These are phyloP conservation scores for Cladosporium phlei DNA, from an alignment of 2,329 filamentous ascomycete genomes.

Conservation along the genomic window DNA sequence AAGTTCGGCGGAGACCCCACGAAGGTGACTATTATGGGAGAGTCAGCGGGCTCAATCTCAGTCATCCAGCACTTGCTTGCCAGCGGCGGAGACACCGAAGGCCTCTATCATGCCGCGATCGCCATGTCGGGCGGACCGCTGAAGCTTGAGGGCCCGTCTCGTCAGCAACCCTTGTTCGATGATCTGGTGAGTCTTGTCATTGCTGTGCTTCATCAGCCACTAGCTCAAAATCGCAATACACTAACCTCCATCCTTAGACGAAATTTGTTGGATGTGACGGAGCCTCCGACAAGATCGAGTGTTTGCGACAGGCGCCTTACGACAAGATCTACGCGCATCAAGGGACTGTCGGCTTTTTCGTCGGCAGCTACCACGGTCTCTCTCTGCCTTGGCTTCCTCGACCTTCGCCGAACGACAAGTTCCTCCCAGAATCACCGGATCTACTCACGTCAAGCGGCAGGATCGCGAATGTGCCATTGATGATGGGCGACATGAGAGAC, in stretches of 20 bases:
- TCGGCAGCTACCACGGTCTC: too few relatives aligned
- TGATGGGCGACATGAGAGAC: conserved; percentile 16
- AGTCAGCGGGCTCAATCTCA: conserved; percentile 36
- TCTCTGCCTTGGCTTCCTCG: too few relatives aligned
- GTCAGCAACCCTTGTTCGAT: conserved; percentile 45
- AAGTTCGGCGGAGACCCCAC: conserved; percentile 33
- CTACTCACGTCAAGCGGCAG: conserved; percentile 9
- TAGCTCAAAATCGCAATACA: too few relatives aligned
- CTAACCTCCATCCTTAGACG: too few relatives aligned
- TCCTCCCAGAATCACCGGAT: too few relatives aligned
- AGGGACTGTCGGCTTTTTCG: too few relatives aligned
- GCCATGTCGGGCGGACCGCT: conserved; percentile 11
- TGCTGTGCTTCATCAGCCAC: too few relatives aligned
- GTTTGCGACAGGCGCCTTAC: conserved; percentile 49
- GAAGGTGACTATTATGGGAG: conserved; percentile 23
- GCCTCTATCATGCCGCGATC: conserved; percentile 10
- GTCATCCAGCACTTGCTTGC: conserved; percentile 33
- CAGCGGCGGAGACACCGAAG: conserved; percentile 4
- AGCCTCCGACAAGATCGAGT: conserved; percentile 54
- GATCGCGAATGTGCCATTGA: conserved; percentile 14
- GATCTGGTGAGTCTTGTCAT: conserved; percentile 53
- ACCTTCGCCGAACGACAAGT: too few relatives aligned
- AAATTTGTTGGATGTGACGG: conserved; percentile 33
- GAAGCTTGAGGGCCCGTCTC: conserved; percentile 10
- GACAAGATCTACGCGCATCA: conserved; percentile 14